Evolutionary conservation across 208 protist species (phyloP), one percentile per base, ranked within the genome.

Genomic region (Balamuthia mandrillaris): DNA sequence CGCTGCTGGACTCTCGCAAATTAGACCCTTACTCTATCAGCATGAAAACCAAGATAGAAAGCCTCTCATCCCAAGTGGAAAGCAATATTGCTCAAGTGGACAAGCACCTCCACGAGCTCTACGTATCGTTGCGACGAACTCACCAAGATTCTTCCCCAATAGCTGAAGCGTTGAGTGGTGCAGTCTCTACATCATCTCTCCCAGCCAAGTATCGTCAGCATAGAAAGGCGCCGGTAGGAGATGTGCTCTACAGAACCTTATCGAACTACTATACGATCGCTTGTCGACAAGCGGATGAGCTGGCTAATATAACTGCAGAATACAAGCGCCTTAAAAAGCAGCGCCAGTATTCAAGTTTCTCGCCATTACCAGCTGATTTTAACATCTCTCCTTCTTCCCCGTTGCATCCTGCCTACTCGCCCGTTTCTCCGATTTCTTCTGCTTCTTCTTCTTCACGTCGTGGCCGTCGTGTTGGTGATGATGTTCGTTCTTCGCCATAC

Each of bases 41-140:
- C n/a, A 81, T 81, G 72, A 21, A 49, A 21, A 81, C 41, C n/a
- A 81, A 81, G n/a, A 54, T 81, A 4, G 45, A 81, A 6, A 81
- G 60, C 35, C 72, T 61, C 18, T 31, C 24, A 3, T 14, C 51
- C 18, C 45, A 81, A 18, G 44, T 81, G 51, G 72, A 61, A 21
- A 81, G 29, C 24, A 81, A 81, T 31, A 61, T 81, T 4, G 45
- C 45, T 21, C 45, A 81, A 41, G 72, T 81, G n/a, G 72, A 81
- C 29, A 61, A 12, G 45, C 72, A 81, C 72, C 2, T 81, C 45
- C 51, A 54, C 35, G 29, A 49, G 29, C 35, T 81, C 45, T 81
- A 49, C 45, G 39, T 61, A 41, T 41, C n/a, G 3, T 49, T 44
- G 35, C 14, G 72, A 35, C 14, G 47, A 31, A 81, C 52, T 12